Base-by-base conservation (phyloP, 2,329 filamentous ascomycete genomes). In the Neofusicoccum cordaticola region DNA sequence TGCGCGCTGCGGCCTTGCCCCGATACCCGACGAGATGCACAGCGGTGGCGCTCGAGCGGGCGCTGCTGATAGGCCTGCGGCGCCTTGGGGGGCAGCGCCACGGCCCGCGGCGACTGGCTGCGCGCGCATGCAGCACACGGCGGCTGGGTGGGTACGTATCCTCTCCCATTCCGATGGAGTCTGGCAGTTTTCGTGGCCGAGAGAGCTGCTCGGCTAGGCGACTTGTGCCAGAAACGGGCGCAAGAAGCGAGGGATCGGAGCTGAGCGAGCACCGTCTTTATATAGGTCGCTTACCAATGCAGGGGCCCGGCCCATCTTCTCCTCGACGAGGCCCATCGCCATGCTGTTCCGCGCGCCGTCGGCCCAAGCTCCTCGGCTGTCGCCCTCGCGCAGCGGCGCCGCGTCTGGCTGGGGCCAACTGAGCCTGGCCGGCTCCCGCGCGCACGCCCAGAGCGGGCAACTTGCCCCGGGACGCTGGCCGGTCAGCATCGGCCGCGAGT, bases 261-360 rank as follows among this genome's bases (percentile, higher is more conserved):
- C 41, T 60, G 56, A 60, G 41, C 56, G 31, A 47, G 56, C 56
- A 9, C n/a, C 5, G 2, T 37, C 42, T 47, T 37, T 60, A 60
- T 60, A 60, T 60, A 60, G 15, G 19, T 37, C 42, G 56, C 56
- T 60, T 45, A 60, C 17, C 15, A 60, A 60, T 12, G 39, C 31
- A 60, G 27, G 41, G 53, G 27, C 15, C 22, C 17, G 15, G 39
- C 19, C 41, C 19, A 15, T 52, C 15, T 34, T n/a, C 48, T 31
- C 13, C 48, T 31, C 11, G 48, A 27, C 31, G 8, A 17, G 31
- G 13, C 27, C 35, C 19, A n/a, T 39, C 35, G 37, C 9, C 45
- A 56, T 15, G 27, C 17, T 12, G 37, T 44, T 7, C n/a, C 27
- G 22, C n/a, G 39, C 52, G 31, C 22, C 12, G 19, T 19, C 19